A percentile compares a stretch with the other conserved stretches of the same genome.
Evolutionary conservation across 2,329 filamentous ascomycete species (phyloP).

Genomic region (Neofusicoccum sp.): DNA sequence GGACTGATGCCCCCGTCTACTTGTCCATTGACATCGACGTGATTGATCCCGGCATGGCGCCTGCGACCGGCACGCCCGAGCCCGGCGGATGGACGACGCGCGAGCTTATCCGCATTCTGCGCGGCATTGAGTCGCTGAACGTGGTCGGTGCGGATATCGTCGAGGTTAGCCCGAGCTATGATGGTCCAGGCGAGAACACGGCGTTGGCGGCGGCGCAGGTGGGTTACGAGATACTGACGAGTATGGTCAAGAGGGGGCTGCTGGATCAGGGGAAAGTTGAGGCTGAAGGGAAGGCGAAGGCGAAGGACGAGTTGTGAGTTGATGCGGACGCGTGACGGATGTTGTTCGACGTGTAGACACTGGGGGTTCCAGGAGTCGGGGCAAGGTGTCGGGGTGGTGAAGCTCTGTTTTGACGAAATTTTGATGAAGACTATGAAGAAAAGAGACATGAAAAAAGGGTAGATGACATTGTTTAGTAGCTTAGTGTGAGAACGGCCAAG

Average conservation of each 20-base stretch:
- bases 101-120: slow-evolving; percentile 79
- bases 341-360: too few species aligned
- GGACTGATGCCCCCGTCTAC: slow-evolving; percentile 75
- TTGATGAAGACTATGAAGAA: not conserved
- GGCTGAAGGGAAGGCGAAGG: slow-evolving; percentile 19
- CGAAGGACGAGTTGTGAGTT: slow-evolving; percentile 20
- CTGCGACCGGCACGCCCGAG: slow-evolving; percentile 84
- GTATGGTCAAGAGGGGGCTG: slow-evolving; percentile 61
- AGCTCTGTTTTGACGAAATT: not conserved
- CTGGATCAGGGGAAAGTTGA: slow-evolving; percentile 36
- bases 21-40: slow-evolving; percentile 80
- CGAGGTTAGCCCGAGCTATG: slow-evolving; percentile 83
- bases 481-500: too few species aligned
- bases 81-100: slow-evolving; percentile 88
- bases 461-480: not conserved
- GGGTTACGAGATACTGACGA: slow-evolving; percentile 81
- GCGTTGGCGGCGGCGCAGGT: slow-evolving; percentile 81
- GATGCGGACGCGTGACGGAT: not conserved
- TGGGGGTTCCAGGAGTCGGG: not conserved
- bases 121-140: slow-evolving; percentile 79
- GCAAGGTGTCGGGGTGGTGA: not conserved
- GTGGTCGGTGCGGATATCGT: slow-evolving; percentile 88
- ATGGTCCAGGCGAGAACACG: slow-evolving; percentile 76
- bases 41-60: slow-evolving; percentile 69
- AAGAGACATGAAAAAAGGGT: not conserved